Percentiles rank a stretch among this genome's conserved stretches.
phyloP scores from a whole-genome alignment of 2,329 filamentous ascomycete genomes.

The Xylaria sp. region DNA sequence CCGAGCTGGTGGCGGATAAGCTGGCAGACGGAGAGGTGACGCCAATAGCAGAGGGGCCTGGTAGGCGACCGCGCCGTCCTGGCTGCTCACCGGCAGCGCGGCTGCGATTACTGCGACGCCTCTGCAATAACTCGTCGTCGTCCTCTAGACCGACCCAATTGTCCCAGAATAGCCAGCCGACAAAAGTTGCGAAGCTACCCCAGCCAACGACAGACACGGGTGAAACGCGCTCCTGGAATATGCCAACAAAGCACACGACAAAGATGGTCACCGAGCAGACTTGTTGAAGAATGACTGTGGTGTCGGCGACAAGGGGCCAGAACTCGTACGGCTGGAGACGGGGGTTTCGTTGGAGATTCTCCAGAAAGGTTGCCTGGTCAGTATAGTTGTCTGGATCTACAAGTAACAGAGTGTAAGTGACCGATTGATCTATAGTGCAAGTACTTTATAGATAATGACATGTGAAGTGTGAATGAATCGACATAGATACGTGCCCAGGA shows the following conservation, averaged over 20 bases:
- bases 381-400: constrained; percentile 97
- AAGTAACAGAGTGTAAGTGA: not conserved
- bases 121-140: constrained; percentile 37
- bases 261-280: constrained; percentile 94
- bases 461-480: not conserved
- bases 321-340: constrained; percentile 94
- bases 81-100: constrained; percentile 32
- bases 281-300: constrained; percentile 94
- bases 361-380: constrained; percentile 92
- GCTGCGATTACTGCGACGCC: constrained; percentile 35
- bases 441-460: not conserved
- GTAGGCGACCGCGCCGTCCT: constrained; percentile 24
- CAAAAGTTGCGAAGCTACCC: constrained; percentile 73
- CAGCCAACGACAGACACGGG: constrained; percentile 84
- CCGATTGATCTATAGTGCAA: not conserved
- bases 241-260: constrained; percentile 86
- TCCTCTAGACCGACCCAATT: constrained; percentile 70
- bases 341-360: constrained; percentile 91
- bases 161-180: constrained; percentile 90
- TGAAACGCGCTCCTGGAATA: constrained; percentile 80
- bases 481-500: not conserved
- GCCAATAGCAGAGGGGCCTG: constrained; percentile 27
- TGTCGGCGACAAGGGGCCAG: constrained; percentile 92
- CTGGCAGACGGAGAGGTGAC: constrained; percentile 9
- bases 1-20: constrained; percentile 43